phyloP scores from a whole-genome alignment of 805 yeast genomes.

The Candida germanica region DNA sequence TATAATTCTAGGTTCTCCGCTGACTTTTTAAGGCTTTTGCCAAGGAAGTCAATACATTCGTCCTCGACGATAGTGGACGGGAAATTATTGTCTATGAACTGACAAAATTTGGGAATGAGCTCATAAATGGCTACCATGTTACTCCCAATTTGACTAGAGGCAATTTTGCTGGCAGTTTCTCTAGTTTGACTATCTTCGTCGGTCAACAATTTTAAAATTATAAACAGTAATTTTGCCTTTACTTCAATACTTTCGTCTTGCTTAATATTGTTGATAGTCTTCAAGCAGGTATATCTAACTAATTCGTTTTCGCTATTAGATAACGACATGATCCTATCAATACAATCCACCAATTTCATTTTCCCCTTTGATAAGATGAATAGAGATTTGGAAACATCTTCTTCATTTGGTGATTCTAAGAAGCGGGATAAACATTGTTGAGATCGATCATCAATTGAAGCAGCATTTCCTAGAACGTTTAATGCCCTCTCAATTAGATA shows the following conservation, averaged over 20 bases:
- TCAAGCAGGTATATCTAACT: background rate
- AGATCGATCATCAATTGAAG: no score
- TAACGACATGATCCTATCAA: background rate
- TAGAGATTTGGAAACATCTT: background rate
- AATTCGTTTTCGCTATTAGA: background rate
- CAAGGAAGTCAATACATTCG: no score
- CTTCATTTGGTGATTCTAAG: conserved; percentile 1
- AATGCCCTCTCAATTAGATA: background rate
- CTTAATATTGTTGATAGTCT: background rate
- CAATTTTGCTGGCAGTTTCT: background rate
- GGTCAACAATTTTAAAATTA: conserved; percentile 1
- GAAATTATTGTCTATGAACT: no score
- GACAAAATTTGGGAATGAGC: no score
- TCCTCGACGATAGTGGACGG: no score
- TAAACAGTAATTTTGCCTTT: background rate
- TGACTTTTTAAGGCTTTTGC: no score
- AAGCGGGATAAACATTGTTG: no score
- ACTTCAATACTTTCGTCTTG: background rate
- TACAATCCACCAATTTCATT: conserved; percentile 8
- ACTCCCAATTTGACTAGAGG: no score
- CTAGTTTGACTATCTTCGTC: conserved; percentile 1
- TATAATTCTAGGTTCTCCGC: conserved; percentile 6
- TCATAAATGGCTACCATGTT: no score
- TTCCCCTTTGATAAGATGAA: background rate
- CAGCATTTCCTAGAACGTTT: conserved; percentile 1